Percentiles rank a stretch among this genome's conserved stretches.
Conservation (phyloP, 345 rosid genomes). For the Eucalyptus sp. region DNA sequence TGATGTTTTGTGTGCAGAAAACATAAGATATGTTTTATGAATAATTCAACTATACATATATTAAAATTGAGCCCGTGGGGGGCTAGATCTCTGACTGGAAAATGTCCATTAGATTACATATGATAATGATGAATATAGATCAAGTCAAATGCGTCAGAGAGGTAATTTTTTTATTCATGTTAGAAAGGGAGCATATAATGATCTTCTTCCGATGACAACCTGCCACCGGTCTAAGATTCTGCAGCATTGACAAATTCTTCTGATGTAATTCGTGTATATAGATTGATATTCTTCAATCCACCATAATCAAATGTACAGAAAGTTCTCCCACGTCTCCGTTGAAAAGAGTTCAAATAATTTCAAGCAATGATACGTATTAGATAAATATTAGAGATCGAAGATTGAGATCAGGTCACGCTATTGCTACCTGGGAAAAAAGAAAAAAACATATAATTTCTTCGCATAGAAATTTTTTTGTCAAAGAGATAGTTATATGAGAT, state of each 20-base stretch:
- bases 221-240: neutral
- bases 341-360: neutral
- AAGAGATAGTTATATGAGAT: neutral
- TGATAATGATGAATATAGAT: neutral
- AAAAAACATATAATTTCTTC: neutral
- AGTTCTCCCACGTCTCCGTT: neutral
- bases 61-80: neutral
- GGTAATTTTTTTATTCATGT: neutral
- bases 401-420: neutral
- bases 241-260: neutral
- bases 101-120: neutral
- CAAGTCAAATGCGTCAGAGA: neutral
- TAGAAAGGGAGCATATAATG: neutral
- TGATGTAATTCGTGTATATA: neutral
- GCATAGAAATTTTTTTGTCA: accelerated
- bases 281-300: neutral
- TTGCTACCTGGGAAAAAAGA: neutral
- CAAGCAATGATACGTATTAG: neutral
- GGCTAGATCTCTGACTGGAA: neutral
- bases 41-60: neutral
- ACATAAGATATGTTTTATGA: neutral
- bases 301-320: neutral
- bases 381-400: neutral
- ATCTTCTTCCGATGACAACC: neutral
- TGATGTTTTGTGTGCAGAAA: neutral